Evolutionary conservation across 345 rosid genomes (phyloP).

Genomic region (Salix koriyanagi): DNA sequence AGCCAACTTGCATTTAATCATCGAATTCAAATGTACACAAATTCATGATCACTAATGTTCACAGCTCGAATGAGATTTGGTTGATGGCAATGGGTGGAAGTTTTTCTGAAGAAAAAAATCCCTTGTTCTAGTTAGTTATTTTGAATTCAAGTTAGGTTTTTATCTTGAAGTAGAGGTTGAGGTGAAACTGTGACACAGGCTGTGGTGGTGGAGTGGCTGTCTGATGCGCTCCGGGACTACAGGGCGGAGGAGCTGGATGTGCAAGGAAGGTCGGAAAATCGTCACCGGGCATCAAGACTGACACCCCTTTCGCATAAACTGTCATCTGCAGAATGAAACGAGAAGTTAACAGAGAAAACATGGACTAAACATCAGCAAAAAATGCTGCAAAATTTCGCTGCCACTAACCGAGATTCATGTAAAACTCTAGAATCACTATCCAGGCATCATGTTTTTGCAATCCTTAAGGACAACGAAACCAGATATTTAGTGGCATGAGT

Average conservation of each 20-base stretch:
- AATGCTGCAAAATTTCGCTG: background rate
- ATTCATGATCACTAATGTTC: background rate
- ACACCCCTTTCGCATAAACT: conserved; percentile 49
- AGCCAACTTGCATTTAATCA: background rate
- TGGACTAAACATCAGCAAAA: background rate
- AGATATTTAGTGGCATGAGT: background rate
- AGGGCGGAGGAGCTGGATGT: conserved; percentile 58
- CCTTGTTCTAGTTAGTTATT: background rate
- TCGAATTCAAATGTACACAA: background rate
- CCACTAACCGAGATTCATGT: background rate
- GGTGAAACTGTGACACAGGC: conserved; percentile 4
- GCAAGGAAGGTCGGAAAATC: conserved; percentile 65
- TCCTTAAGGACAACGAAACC: background rate
- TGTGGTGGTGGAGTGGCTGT: conserved; percentile 32
- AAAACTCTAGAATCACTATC: background rate
- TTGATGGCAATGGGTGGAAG: background rate
- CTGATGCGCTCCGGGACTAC: conserved; percentile 37
- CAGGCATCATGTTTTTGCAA: background rate
- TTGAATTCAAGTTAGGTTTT: conserved; percentile 6
- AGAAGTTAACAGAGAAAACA: background rate
- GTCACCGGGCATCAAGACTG: conserved; percentile 84
- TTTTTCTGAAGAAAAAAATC: background rate
- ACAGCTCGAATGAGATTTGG: background rate
- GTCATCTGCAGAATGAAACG: conserved; percentile 40
- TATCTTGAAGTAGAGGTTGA: conserved; percentile 14